phyloP scores from a whole-genome alignment of 805 yeast genomes.

The Candida corydali region DNA sequence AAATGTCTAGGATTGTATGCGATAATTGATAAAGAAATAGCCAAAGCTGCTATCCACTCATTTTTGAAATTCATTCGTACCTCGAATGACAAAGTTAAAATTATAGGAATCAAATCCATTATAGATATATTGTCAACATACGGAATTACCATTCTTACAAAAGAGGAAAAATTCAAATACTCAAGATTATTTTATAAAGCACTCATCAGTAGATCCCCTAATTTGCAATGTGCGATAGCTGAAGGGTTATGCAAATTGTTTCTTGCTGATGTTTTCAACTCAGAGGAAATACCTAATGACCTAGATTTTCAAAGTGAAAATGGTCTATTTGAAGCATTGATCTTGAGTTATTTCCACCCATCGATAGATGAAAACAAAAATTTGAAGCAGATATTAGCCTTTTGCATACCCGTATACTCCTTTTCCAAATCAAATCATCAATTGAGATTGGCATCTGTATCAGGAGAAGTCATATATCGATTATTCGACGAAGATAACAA shows the following conservation, averaged over 20 bases:
- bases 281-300: conserved; percentile 20
- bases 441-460: conserved; percentile 54
- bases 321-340: conserved; percentile 59
- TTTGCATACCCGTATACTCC: conserved; percentile 85
- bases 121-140: conserved; percentile 76
- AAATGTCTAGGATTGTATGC: conserved; percentile 78
- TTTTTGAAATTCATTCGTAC: conserved; percentile 64
- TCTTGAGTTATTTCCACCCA: conserved; percentile 75
- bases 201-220: conserved; percentile 56
- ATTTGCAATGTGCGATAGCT: conserved; percentile 74
- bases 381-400: conserved; percentile 74
- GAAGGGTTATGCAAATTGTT: conserved; percentile 83
- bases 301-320: conserved; percentile 25
- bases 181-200: conserved; percentile 66
- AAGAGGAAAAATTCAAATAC: conserved; percentile 7
- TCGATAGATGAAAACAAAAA: conserved; percentile 57
- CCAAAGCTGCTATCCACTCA: conserved; percentile 64
- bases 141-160: conserved; percentile 44
- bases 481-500: conserved; percentile 36
- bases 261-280: conserved; percentile 69
- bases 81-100: conserved; percentile 58
- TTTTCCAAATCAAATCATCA: conserved; percentile 74
- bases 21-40: conserved; percentile 57
- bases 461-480: conserved; percentile 63
- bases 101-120: conserved; percentile 62